Percentiles rank a stretch among this genome's conserved stretches.
Evolutionary conservation across 2,329 filamentous ascomycete species (phyloP).

Genomic region (Cladosporium colombiae): DNA sequence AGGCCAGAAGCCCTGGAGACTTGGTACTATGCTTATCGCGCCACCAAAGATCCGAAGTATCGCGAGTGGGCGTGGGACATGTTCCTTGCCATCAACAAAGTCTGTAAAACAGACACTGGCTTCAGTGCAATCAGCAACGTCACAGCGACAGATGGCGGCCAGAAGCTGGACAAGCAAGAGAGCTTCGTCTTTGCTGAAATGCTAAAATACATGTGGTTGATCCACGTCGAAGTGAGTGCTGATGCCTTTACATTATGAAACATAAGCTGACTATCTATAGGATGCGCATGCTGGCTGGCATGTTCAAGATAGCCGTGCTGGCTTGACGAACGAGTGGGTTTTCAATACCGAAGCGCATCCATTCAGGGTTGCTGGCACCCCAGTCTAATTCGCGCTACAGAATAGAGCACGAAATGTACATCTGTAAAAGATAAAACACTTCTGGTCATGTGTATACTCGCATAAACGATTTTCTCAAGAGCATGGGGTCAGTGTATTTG

Average conservation of each 20-base stretch:
- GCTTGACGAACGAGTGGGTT: slow-evolving; percentile 32
- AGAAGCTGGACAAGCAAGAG: slow-evolving; percentile 27
- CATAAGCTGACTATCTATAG: slow-evolving; percentile 2
- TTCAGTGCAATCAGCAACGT: slow-evolving; percentile 33
- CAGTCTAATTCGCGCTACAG: slow-evolving; percentile 12
- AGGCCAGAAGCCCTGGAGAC: slow-evolving; percentile 37
- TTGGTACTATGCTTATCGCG: slow-evolving; percentile 37
- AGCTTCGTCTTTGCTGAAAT: slow-evolving; percentile 32
- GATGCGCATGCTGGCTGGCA: slow-evolving; percentile 24
- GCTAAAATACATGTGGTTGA: slow-evolving; percentile 33
- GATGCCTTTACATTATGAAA: background rate
- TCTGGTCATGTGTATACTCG: no score
- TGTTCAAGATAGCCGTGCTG: slow-evolving; percentile 25
- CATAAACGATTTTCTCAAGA: background rate
- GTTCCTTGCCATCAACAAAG: slow-evolving; percentile 27
- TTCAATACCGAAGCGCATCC: slow-evolving; percentile 39
- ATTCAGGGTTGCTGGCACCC: slow-evolving; percentile 25
- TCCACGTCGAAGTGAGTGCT: slow-evolving; percentile 29
- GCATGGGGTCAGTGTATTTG: no score
- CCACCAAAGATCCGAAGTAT: slow-evolving; percentile 35
- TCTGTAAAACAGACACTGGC: slow-evolving; percentile 30
- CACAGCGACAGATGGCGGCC: slow-evolving; percentile 24
- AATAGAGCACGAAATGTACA: background rate
- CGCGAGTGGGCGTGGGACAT: slow-evolving; percentile 32
- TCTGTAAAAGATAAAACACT: background rate